Evolutionary conservation across 306 rosid species (phyloP).

Genomic region (Quercus cerris): DNA sequence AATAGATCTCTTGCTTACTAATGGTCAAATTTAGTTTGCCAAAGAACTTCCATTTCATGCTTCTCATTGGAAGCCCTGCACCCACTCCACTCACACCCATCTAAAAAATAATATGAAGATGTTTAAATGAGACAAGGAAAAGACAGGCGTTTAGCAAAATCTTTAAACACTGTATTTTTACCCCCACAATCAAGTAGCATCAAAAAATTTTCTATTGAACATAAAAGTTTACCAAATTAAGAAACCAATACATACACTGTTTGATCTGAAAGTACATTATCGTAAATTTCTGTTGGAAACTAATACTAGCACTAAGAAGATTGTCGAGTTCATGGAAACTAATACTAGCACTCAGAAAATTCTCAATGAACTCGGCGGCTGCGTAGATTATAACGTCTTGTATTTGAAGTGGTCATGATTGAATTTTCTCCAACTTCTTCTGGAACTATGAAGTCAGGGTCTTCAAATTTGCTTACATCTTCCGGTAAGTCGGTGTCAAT

Average conservation of each 20-base stretch:
- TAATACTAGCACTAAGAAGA: too few relatives aligned
- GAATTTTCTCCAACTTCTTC: slow-evolving; percentile 59
- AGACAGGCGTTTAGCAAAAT: too few relatives aligned
- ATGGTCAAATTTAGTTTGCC: not conserved
- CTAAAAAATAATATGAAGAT: not conserved
- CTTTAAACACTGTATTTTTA: too few relatives aligned
- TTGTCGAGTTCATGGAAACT: not conserved
- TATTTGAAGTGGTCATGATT: slow-evolving; percentile 24
- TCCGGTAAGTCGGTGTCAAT: slow-evolving; percentile 60
- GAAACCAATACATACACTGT: not conserved
- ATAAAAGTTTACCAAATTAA: not conserved
- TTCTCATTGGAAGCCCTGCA: not conserved
- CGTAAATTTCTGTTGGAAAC: slow-evolving; percentile 6
- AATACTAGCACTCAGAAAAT: not conserved
- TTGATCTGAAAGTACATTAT: not conserved
- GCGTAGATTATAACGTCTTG: slow-evolving; percentile 57
- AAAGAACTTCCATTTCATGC: not conserved
- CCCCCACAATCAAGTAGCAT: too few relatives aligned
- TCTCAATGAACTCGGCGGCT: slow-evolving; percentile 10
- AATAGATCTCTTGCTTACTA: not conserved
- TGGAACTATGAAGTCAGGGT: slow-evolving; percentile 57
- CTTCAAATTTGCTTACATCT: slow-evolving; percentile 51
- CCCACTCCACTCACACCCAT: not conserved
- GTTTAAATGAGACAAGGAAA: not conserved
- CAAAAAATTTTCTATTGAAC: not conserved